Base-by-base conservation (phyloP, 768 basidiomycete genomes). In the Tricholoma furcatifolium region DNA sequence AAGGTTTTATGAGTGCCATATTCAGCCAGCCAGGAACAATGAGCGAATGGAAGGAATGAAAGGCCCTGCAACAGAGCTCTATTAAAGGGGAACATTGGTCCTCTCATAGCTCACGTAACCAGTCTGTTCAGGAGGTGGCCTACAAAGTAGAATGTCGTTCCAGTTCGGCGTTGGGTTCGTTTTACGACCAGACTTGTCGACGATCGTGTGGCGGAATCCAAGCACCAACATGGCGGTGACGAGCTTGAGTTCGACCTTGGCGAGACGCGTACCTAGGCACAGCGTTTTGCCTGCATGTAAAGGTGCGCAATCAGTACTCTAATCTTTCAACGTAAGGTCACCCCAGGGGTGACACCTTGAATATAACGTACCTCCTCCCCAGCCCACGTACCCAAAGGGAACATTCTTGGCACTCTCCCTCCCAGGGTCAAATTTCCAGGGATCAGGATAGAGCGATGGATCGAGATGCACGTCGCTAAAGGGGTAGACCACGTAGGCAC, bases 391-490 rank as follows among this genome's bases (percentile, higher is more conserved):
- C 50, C 77, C 71, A 67, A 81, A 83, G 53, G 78, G 79, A 53
- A 73, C 68, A 51, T 72, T 66, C 31, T 67, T 70, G 18, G 62
- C 68, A 67, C 77, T 69, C 59, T 72, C 68, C 67, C 82, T 73
- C 62, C 71, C 65, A 53, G 88, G 89, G 71, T 90, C 85, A 61
- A 88, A 91, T 59, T 73, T 82, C 86, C 86, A 88, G 35, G 88
- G 88, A 65, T 90, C 80, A 43, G 83, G 80, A 66, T 91, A 91
- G 18, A 91, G 67, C 55, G 78, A 75, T 36, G 84, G 76, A 67
- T 90, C 78, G 34, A 91, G 80, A 69, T 91, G 88, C 39, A 89
- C 83, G 62, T 87, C 85, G 65, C 84, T 86, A 67, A 89, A 90
- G 40, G 88, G 88, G 69, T 89, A 91, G 40, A 89, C 76, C 43